These are phyloP conservation scores for Amniculicola lignicola DNA, from an alignment of 495 filamentous ascomycete species.

Conservation along the genomic window DNA sequence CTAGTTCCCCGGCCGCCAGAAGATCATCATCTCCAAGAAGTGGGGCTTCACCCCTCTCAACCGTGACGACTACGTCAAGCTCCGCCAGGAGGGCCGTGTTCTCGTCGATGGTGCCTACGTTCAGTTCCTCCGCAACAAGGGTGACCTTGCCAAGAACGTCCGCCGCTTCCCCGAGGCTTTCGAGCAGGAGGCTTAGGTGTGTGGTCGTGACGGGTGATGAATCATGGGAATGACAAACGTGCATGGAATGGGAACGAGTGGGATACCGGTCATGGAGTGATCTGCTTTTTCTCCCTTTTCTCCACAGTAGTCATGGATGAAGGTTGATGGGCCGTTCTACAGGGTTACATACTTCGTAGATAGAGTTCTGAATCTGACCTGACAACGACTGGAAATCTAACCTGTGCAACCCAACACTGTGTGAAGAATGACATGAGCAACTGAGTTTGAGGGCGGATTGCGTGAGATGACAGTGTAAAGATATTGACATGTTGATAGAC, in stretches of 20 bases:
- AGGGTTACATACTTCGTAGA: not conserved
- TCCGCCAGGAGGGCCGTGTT: constrained; percentile 84
- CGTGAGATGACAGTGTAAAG: too few species aligned
- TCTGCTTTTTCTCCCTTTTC: constrained; percentile 19
- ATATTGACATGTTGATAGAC: too few species aligned
- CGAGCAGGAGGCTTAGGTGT: constrained; percentile 42
- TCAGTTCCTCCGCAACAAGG: constrained; percentile 92
- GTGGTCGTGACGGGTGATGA: not conserved
- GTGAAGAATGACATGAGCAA: too few species aligned
- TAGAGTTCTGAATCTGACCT: constrained; percentile 55
- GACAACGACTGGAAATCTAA: not conserved
- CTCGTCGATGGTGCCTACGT: constrained; percentile 97
- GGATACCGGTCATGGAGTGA: constrained; percentile 31
- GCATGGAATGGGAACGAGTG: constrained; percentile 6
- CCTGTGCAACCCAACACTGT: not conserved
- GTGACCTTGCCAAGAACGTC: constrained; percentile 80
- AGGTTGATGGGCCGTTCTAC: constrained; percentile 1
- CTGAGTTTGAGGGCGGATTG: too few species aligned
- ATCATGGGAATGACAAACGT: not conserved
- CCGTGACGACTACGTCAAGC: constrained; percentile 92
- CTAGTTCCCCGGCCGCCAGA: constrained; percentile 96
- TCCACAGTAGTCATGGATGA: constrained; percentile 14
- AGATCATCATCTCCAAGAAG: constrained; percentile 99
- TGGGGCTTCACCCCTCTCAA: constrained; percentile 99
- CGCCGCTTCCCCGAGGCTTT: constrained; percentile 90